Percentiles rank a stretch among this genome's conserved stretches.
Evolutionary conservation across 2,329 filamentous ascomycete genomes (phyloP).

Genomic region (Eutypa lata): DNA sequence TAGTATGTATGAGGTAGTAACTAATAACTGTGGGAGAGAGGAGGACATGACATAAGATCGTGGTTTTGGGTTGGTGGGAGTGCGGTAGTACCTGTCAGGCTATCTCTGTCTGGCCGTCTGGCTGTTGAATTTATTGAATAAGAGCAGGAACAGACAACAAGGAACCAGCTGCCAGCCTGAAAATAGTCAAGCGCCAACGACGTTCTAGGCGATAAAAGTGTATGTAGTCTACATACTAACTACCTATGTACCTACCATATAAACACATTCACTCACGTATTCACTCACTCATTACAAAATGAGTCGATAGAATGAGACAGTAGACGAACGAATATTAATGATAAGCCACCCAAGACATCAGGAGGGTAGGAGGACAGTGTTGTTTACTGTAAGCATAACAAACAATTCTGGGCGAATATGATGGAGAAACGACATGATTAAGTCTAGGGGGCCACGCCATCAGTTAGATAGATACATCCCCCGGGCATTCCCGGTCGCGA

Average conservation of each 20-base stretch:
- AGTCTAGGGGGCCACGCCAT: conserved; percentile 15
- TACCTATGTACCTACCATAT: background rate
- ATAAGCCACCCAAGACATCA: background rate
- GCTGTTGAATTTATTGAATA: too few species aligned
- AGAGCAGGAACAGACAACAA: background rate
- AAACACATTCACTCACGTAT: too few species aligned
- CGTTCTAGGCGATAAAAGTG: too few species aligned
- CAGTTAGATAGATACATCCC: conserved; percentile 18
- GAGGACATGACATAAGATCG: background rate
- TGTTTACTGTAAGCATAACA: conserved; percentile 19
- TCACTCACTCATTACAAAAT: too few species aligned
- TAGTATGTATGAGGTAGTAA: too few species aligned
- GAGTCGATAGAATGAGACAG: background rate
- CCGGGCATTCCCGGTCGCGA: conserved; percentile 4
- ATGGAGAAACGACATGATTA: conserved; percentile 15
- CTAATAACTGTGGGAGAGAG: too few species aligned
- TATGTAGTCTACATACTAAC: background rate
- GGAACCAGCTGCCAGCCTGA: background rate
- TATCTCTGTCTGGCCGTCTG: too few species aligned
- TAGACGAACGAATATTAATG: background rate
- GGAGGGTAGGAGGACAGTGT: conserved; percentile 10
- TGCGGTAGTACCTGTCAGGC: too few species aligned
- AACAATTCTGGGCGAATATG: conserved; percentile 13
- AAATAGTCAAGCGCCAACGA: background rate
- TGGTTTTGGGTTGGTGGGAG: background rate